Conservation (phyloP, 257 asterid genomes). For the Przewalskia tangutica region DNA sequence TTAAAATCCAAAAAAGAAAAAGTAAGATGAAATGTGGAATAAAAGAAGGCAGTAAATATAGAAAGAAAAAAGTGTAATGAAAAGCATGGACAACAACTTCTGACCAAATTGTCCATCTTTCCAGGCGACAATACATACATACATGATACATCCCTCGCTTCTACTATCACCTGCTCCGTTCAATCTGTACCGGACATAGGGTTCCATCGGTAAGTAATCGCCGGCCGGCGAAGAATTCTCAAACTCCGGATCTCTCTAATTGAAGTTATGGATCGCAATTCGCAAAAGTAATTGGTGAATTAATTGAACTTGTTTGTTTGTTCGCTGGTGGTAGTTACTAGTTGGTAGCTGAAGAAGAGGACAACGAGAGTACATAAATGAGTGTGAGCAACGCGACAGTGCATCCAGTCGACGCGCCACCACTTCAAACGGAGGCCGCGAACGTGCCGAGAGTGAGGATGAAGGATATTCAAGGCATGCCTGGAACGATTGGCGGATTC, state of each 20-base stretch:
- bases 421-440: slow-evolving; percentile 77
- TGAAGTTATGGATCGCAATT: not conserved
- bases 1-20: too few relatives aligned
- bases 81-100: not conserved
- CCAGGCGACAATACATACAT: not conserved
- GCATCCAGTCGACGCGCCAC: slow-evolving; percentile 95
- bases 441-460: slow-evolving; percentile 76
- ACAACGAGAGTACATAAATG: slow-evolving; percentile 22
- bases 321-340: not conserved
- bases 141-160: not conserved
- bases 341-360: not conserved
- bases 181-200: not conserved
- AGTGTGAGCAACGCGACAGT: slow-evolving; percentile 79
- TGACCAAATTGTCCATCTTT: not conserved
- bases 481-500: slow-evolving; percentile 86
- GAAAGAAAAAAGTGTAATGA: not conserved
- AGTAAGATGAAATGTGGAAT: too few relatives aligned
- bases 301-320: not conserved
- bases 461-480: slow-evolving; percentile 96
- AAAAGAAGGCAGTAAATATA: too few relatives aligned
- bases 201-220: not conserved
- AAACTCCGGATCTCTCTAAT: not conserved
- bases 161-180: not conserved
- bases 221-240: not conserved
- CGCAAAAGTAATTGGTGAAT: not conserved